Evolutionary conservation across 768 basidiomycete species (phyloP).

Genomic region (Boletus coccyginus): DNA sequence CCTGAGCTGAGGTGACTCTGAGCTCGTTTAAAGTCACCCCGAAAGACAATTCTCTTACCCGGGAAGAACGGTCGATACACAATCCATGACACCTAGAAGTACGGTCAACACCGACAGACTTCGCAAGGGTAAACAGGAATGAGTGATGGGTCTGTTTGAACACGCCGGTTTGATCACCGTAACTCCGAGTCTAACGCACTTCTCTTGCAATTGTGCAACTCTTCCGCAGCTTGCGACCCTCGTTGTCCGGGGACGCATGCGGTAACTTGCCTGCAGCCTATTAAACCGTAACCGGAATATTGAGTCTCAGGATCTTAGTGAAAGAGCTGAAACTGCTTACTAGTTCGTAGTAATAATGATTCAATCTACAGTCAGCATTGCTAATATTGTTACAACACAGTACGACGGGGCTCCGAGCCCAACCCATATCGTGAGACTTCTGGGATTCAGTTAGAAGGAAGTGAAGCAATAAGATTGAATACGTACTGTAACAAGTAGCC

Average conservation of each 20-base stretch:
- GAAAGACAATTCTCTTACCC: not conserved
- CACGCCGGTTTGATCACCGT: not conserved
- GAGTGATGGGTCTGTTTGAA: not conserved
- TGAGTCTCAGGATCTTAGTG: not conserved
- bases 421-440: no score
- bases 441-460: not conserved
- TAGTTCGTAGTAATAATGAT: no score
- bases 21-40: not conserved
- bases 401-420: no score
- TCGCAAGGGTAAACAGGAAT: not conserved
- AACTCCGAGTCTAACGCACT: not conserved
- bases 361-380: not conserved
- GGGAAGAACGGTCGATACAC: not conserved
- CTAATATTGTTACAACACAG: not conserved
- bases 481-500: not conserved
- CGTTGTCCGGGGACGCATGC: not conserved
- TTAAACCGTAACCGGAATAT: not conserved
- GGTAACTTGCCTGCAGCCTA: not conserved
- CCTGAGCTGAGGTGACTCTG: not conserved
- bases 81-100: not conserved
- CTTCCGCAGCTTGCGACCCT: constrained; percentile 1
- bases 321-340: not conserved
- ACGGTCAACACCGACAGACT: not conserved
- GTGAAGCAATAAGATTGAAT: not conserved
- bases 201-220: not conserved